phyloP scores from a whole-genome alignment of 176 grass and related monocot species.

The Eleusine coracana region DNA sequence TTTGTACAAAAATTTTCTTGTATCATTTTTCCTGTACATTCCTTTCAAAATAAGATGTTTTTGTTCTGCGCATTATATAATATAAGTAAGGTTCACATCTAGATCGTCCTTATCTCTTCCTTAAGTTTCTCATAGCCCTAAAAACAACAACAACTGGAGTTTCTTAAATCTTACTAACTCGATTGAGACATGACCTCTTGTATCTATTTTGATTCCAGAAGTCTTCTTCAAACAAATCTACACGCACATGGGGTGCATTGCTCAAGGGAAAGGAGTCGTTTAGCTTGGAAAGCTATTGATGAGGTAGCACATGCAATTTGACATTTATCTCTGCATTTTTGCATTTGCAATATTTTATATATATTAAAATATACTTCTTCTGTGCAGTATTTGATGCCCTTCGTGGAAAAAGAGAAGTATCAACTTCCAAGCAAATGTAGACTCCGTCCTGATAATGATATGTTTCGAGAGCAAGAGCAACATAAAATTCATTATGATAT shows the following conservation, averaged over 20 bases:
- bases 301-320: conserved; percentile 58
- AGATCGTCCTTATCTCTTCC: not conserved
- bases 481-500: conserved; percentile 89
- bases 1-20: not conserved
- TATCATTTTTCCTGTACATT: not conserved
- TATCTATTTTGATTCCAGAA: conserved; percentile 56
- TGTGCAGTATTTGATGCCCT: conserved; percentile 94
- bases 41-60: conserved; percentile 20
- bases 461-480: conserved; percentile 91
- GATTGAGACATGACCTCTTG: conserved; percentile 25
- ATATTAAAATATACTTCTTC: conserved; percentile 17
- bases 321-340: conserved; percentile 21
- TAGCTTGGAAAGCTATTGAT: conserved; percentile 84
- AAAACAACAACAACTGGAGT: conserved; percentile 7
- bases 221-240: conserved; percentile 62
- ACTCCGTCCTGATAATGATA: conserved; percentile 77
- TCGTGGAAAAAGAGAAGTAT: conserved; percentile 87
- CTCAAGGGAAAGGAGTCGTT: conserved; percentile 90
- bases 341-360: conserved; percentile 20
- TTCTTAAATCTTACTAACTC: not conserved
- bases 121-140: conserved; percentile 9
- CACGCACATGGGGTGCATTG: conserved; percentile 76
- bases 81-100: not conserved
- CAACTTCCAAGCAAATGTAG: conserved; percentile 81
- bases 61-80: not conserved